Evolutionary conservation across 805 yeast genomes (phyloP).

Genomic region (Wickerhamiella shivajii): DNA sequence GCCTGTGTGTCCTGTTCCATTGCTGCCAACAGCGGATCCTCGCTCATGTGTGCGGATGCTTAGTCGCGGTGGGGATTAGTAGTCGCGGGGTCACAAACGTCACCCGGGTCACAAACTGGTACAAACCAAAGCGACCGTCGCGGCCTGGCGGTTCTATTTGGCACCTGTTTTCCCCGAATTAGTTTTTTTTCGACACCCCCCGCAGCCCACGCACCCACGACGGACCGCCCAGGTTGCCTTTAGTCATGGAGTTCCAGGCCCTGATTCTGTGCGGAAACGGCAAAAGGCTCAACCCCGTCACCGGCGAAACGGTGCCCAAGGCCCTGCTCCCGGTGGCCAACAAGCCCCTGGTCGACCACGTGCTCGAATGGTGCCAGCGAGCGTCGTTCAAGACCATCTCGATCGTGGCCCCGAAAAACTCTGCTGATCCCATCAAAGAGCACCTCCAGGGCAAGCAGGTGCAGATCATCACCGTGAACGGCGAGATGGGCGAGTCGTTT

Average conservation of each 20-base stretch:
- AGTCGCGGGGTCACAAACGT: too few relatives aligned
- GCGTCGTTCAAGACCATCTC: conserved; percentile 57
- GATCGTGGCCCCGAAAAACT: conserved; percentile 40
- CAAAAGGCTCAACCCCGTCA: conserved; percentile 51
- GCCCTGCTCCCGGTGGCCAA: conserved; percentile 85
- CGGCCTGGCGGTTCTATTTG: too few relatives aligned
- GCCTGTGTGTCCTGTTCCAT: too few relatives aligned
- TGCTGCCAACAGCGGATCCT: too few relatives aligned
- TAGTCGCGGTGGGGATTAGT: too few relatives aligned
- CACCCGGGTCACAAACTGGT: too few relatives aligned
- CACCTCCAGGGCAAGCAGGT: background rate
- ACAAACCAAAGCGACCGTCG: too few relatives aligned
- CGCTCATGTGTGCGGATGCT: too few relatives aligned
- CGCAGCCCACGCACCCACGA: too few relatives aligned
- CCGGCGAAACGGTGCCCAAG: conserved; percentile 58
- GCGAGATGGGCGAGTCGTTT: conserved; percentile 13
- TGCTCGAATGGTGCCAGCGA: conserved; percentile 81
- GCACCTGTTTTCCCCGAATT: too few relatives aligned
- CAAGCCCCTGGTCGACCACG: conserved; percentile 74
- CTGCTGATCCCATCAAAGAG: conserved; percentile 30
- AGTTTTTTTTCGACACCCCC: too few relatives aligned
- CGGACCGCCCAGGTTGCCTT: background rate
- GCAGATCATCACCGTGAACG: conserved; percentile 5
- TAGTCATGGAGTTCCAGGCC: conserved; percentile 79
- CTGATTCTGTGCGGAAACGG: conserved; percentile 84